Conservation (phyloP, 192 early-diverging fungal genomes). For the Lunasporangiospora selenospora region DNA sequence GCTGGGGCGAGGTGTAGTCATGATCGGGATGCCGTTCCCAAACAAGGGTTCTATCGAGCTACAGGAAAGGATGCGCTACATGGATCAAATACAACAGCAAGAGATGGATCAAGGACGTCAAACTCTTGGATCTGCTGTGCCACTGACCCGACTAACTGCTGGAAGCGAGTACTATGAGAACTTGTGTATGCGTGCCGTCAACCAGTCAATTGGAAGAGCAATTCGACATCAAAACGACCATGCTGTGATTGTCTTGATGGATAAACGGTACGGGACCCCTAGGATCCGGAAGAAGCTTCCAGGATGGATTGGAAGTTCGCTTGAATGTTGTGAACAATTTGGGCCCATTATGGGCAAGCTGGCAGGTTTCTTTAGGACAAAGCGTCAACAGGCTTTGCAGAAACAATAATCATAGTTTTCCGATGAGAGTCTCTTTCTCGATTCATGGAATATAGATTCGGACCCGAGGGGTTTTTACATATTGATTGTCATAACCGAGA, state of each 20-base stretch:
- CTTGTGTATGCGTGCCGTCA: constrained; percentile 92
- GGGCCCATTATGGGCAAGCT: constrained; percentile 50
- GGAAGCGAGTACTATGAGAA: constrained; percentile 86
- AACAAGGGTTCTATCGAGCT: constrained; percentile 81
- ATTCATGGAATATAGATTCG: too few relatives aligned
- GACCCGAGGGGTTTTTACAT: too few relatives aligned
- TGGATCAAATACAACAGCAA: constrained; percentile 51
- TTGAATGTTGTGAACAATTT: constrained; percentile 56
- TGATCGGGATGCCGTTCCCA: constrained; percentile 91
- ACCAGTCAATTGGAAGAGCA: constrained; percentile 84
- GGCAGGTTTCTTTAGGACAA: constrained; percentile 54
- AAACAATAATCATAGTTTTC: too few relatives aligned
- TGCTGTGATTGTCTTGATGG: constrained; percentile 84
- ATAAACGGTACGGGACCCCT: constrained; percentile 63
- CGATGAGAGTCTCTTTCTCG: too few relatives aligned
- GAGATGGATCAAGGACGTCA: constrained; percentile 4
- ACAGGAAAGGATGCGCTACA: constrained; percentile 73
- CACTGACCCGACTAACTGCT: constrained; percentile 33
- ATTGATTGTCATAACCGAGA: too few relatives aligned
- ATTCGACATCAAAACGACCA: constrained; percentile 92
- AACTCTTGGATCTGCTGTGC: not conserved
- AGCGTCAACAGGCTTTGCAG: constrained; percentile 4
- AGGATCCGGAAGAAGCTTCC: constrained; percentile 73
- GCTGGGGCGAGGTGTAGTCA: constrained; percentile 83
- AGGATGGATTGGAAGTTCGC: constrained; percentile 71